Evolutionary conservation across 257 asterid genomes (phyloP).

Genomic region (Nicotiana paniculata): DNA sequence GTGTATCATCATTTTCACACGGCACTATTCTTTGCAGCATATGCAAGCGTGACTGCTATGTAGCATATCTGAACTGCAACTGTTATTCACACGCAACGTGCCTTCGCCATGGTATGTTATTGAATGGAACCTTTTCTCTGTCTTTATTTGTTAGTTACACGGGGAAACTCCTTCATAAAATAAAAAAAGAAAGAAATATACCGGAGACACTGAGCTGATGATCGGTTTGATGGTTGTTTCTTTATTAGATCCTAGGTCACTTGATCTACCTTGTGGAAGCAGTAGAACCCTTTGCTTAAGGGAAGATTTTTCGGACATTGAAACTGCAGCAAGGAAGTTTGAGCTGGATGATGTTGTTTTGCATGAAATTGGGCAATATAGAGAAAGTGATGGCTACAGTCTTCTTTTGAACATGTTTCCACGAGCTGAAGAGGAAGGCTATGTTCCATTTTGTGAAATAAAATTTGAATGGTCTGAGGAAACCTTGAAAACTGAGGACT

Average conservation of each 20-base stretch:
- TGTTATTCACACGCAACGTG: slow-evolving; percentile 72
- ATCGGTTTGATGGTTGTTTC: slow-evolving; percentile 15
- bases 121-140: neutral
- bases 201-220: neutral
- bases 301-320: slow-evolving; percentile 62
- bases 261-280: slow-evolving; percentile 56
- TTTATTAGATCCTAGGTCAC: slow-evolving; percentile 49
- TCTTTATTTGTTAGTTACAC: neutral
- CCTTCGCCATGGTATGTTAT: slow-evolving; percentile 79
- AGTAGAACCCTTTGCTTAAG: slow-evolving; percentile 46
- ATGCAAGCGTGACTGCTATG: slow-evolving; percentile 87
- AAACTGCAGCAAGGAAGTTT: slow-evolving; percentile 71
- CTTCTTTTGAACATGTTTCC: slow-evolving; percentile 42
- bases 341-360: slow-evolving; percentile 53
- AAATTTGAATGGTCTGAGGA: slow-evolving; percentile 23
- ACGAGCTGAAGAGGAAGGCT: slow-evolving; percentile 39
- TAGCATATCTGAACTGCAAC: slow-evolving; percentile 76
- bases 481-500: slow-evolving; percentile 2
- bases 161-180: neutral
- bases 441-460: slow-evolving; percentile 55
- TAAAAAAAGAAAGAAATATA: too few species aligned
- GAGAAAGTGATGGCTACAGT: slow-evolving; percentile 35
- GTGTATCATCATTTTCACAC: slow-evolving; percentile 49
- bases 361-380: slow-evolving; percentile 41
- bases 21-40: slow-evolving; percentile 86